These are phyloP conservation scores for Colletotrichum sp. DNA, from an alignment of 2,329 filamentous ascomycete genomes.

Conservation along the genomic window DNA sequence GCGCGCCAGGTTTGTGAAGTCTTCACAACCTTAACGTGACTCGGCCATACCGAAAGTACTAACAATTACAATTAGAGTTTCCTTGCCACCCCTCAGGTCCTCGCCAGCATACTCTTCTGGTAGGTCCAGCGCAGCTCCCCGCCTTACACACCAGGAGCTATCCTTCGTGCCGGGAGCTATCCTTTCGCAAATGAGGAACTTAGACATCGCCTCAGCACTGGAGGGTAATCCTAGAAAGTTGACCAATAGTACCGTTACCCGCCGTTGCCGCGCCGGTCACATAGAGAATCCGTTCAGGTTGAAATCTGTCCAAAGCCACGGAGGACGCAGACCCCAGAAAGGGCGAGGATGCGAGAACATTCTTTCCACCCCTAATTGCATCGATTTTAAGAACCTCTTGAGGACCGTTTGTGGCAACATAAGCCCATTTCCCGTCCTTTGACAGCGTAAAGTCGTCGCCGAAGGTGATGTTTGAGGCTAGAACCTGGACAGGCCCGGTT, in stretches of 20 bases:
- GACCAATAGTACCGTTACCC: background rate
- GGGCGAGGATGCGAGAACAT: background rate
- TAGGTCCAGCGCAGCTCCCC: background rate
- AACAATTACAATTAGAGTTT: background rate
- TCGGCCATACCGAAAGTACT: background rate
- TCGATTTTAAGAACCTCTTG: background rate
- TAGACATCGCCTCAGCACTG: background rate
- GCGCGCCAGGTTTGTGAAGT: background rate
- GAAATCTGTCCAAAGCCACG: background rate
- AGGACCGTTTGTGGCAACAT: background rate
- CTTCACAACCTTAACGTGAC: background rate
- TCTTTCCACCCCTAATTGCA: background rate
- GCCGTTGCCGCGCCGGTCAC: background rate
- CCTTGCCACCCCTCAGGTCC: background rate
- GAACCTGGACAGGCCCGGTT: background rate
- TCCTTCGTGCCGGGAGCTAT: background rate
- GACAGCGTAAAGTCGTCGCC: conserved; percentile 11
- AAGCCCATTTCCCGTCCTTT: background rate
- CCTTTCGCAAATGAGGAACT: background rate
- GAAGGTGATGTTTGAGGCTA: background rate
- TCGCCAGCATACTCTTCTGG: background rate
- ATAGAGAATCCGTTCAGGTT: background rate
- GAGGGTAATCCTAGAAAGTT: background rate
- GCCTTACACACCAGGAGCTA: background rate
- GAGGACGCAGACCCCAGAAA: background rate